Evolutionary conservation across 805 yeast genomes (phyloP), one percentile per base, ranked within the genome.

Genomic region (Wickerhamiella allomyrinae): DNA sequence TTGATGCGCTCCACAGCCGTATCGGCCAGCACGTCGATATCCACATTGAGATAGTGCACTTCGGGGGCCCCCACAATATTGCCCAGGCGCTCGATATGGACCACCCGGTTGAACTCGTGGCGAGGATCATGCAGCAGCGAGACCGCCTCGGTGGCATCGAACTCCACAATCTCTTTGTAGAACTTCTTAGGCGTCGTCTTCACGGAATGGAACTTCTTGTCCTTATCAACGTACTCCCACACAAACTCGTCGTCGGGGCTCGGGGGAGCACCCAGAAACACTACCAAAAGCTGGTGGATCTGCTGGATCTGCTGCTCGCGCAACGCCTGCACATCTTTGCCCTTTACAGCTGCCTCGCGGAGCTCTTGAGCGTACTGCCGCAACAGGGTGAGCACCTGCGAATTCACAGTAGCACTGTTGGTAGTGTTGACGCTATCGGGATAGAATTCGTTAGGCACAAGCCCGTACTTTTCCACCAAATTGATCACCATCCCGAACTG

Each of bases 401-500:
- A 66, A 61, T 82, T 80, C 68, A 82, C 65, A 20, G 57, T 57
- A 14, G 55, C 43, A 2, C 78, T 69, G 14, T 62, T 58, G 3
- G 82, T 71, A 14, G 79, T 65, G 34, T 74, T 72, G 42, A 63
- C 66, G 42, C 74, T 67, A 58, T 84, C 94, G 9, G 89, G 87
- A 62, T 71, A 85, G 14, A 74, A 58, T 49, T 71, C 73, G 54
- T 77, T 68, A 29, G 95, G 95, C 41, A 84, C 81, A 41, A 80
- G 56, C 22, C 94, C 94, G 53, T 84, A 85, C 60, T 84, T 85
- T 48, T 76, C 74, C 40, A 83, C 71, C 44, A 85, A 58, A 60
- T 83, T 81, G 39, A 77, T 67, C 57, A 82, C 73, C 91, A 84
- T 79, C 49, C 80, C 77, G 69, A 80, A 83, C 61, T 84, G 94